A percentile compares a stretch with the other conserved stretches of the same genome.
phyloP scores from a whole-genome alignment of 768 basidiomycete genomes.

The Tremella mesenterica region DNA sequence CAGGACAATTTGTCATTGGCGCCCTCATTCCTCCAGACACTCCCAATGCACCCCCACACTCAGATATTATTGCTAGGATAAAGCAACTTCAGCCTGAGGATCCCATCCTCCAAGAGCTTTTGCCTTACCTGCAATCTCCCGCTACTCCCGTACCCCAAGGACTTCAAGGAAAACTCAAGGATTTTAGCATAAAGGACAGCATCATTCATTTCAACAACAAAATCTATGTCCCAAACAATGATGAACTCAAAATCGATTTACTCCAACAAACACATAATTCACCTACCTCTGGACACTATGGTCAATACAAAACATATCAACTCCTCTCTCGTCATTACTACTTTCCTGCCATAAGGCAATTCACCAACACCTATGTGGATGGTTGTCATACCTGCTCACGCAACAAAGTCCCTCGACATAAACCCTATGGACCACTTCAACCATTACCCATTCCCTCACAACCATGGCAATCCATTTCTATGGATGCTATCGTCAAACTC shows the following conservation, averaged over 20 bases:
- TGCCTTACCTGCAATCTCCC: background rate
- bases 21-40: background rate
- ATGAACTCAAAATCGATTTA: conserved; percentile 1
- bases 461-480: conserved; percentile 45
- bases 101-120: background rate
- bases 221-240: conserved; percentile 1
- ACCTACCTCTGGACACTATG: conserved; percentile 34
- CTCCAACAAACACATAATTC: conserved; percentile 26
- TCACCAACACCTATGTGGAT: conserved; percentile 40
- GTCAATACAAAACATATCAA: conserved; percentile 30
- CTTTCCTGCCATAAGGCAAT: conserved; percentile 33
- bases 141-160: background rate
- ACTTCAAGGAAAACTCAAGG: background rate
- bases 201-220: background rate
- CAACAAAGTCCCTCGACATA: conserved; percentile 44
- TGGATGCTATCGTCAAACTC: conserved; percentile 46
- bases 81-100: conserved; percentile 4
- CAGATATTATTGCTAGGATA: conserved; percentile 1
- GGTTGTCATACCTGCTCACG: conserved; percentile 45
- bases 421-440: conserved; percentile 45
- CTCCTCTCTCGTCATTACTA: conserved; percentile 29
- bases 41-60: background rate
- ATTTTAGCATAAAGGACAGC: background rate
- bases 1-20: background rate
- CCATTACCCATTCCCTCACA: conserved; percentile 29